Evolutionary conservation across 768 basidiomycete genomes (phyloP).

Genomic region (Panaeolus papilionaceus): DNA sequence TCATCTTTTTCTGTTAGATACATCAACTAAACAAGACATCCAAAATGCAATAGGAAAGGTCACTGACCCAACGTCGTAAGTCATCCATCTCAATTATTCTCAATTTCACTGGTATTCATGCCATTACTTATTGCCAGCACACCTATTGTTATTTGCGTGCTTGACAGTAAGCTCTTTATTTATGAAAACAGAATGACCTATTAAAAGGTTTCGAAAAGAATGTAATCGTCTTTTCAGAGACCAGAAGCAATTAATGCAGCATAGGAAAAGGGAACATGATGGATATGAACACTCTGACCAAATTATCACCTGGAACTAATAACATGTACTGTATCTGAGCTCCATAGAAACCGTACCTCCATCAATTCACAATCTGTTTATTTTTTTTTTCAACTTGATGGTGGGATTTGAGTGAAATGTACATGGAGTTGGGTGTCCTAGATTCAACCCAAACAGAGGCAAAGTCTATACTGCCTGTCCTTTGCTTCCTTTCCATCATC

Average conservation of each 20-base stretch:
- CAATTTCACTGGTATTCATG: neutral
- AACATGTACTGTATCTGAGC: constrained; percentile 2
- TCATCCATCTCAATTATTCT: constrained; percentile 18
- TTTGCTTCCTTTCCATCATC: constrained; percentile 14
- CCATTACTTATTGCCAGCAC: constrained; percentile 51
- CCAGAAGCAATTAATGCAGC: constrained; percentile 69
- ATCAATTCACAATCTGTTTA: neutral
- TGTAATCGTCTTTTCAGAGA: constrained; percentile 79
- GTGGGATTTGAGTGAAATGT: constrained; percentile 28
- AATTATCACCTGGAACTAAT: constrained; percentile 75
- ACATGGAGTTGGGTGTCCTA: constrained; percentile 11
- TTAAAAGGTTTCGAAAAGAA: constrained; percentile 38
- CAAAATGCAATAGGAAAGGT: constrained; percentile 58
- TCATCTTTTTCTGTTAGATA: constrained; percentile 39
- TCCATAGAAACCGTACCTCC: constrained; percentile 12
- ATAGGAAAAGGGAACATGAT: constrained; percentile 77
- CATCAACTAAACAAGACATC: constrained; percentile 62
- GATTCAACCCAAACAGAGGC: constrained; percentile 28
- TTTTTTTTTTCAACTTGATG: constrained; percentile 2
- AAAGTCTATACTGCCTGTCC: constrained; percentile 17
- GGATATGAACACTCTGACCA: constrained; percentile 51
- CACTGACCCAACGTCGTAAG: constrained; percentile 71
- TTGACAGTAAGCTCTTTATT: constrained; percentile 49
- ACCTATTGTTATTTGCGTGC: constrained; percentile 80
- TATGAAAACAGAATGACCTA: neutral